phyloP scores from a whole-genome alignment of 805 yeast species.

The Zygotorulaspora florentina region DNA sequence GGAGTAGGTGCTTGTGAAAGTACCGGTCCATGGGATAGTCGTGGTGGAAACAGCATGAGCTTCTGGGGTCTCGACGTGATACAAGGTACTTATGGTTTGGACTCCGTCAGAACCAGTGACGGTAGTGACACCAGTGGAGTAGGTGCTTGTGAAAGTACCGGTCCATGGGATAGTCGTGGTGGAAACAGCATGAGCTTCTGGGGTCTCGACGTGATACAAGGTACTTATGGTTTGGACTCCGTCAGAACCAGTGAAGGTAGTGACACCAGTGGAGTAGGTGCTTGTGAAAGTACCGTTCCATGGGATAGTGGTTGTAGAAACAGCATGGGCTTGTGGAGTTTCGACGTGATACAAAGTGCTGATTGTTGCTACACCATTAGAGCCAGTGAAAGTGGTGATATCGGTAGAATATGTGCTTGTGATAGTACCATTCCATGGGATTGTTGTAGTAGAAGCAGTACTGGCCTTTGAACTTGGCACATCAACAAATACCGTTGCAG shows the following conservation, averaged over 20 bases:
- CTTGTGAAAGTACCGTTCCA: constrained; percentile 14
- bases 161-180: constrained; percentile 16
- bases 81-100: constrained; percentile 10
- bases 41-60: constrained; percentile 9
- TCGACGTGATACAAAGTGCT: constrained; percentile 11
- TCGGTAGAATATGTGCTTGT: constrained; percentile 16
- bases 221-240: constrained; percentile 12
- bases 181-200: constrained; percentile 8
- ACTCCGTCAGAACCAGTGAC: constrained; percentile 10
- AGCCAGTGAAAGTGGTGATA: constrained; percentile 6
- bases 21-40: constrained; percentile 16
- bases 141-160: constrained; percentile 14
- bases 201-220: constrained; percentile 17
- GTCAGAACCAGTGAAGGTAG: constrained; percentile 10
- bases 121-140: constrained; percentile 11
- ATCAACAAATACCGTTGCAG: constrained; percentile 12
- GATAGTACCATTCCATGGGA: constrained; percentile 16
- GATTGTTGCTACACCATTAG: constrained; percentile 11
- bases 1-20: constrained; percentile 13
- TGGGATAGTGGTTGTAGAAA: constrained; percentile 13
- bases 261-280: constrained; percentile 12
- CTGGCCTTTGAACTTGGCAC: constrained; percentile 10
- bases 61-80: constrained; percentile 10
- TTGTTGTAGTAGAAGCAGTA: constrained; percentile 11
- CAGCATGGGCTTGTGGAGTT: constrained; percentile 5